Conservation (phyloP, 2,329 filamentous ascomycete genomes). For the Colletotrichum costaricense region DNA sequence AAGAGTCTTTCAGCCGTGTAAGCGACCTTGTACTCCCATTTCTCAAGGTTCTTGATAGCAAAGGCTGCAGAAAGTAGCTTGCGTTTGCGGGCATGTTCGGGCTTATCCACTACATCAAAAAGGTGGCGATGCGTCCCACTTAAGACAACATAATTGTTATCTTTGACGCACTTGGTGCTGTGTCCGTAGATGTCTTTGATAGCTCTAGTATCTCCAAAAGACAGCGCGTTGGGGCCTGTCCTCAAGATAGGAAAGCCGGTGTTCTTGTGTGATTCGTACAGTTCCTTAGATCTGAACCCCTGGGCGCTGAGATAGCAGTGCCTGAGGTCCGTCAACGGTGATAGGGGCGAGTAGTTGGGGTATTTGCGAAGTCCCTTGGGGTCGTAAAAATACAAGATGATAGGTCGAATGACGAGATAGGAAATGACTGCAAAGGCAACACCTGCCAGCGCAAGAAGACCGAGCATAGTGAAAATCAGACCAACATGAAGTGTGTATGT, state of each 20-base stretch:
- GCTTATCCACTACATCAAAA: slow-evolving; percentile 62
- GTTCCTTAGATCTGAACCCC: slow-evolving; percentile 52
- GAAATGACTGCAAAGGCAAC: too few species aligned
- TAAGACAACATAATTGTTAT: slow-evolving; percentile 55
- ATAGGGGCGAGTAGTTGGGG: neutral
- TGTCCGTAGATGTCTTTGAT: slow-evolving; percentile 64
- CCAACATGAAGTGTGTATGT: too few species aligned
- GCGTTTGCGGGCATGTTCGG: slow-evolving; percentile 62
- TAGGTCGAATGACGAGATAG: too few species aligned
- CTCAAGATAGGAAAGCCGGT: slow-evolving; percentile 53
- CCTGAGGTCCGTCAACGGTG: neutral
- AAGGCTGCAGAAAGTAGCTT: slow-evolving; percentile 62
- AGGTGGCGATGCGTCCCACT: slow-evolving; percentile 62
- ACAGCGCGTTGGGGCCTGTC: slow-evolving; percentile 56
- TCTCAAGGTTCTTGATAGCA: slow-evolving; percentile 63
- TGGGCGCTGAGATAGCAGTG: slow-evolving; percentile 6
- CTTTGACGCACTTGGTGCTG: slow-evolving; percentile 61
- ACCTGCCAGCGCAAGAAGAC: too few species aligned
- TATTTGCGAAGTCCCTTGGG: too few species aligned
- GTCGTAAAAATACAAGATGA: too few species aligned
- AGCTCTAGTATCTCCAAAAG: slow-evolving; percentile 52
- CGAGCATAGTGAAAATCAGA: too few species aligned
- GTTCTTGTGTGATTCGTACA: slow-evolving; percentile 55
- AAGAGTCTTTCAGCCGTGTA: slow-evolving; percentile 60
- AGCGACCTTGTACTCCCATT: slow-evolving; percentile 65